Percentiles rank a stretch among this genome's conserved stretches.
phyloP scores from a whole-genome alignment of 208 protist species.

The Leishmania mexicana region DNA sequence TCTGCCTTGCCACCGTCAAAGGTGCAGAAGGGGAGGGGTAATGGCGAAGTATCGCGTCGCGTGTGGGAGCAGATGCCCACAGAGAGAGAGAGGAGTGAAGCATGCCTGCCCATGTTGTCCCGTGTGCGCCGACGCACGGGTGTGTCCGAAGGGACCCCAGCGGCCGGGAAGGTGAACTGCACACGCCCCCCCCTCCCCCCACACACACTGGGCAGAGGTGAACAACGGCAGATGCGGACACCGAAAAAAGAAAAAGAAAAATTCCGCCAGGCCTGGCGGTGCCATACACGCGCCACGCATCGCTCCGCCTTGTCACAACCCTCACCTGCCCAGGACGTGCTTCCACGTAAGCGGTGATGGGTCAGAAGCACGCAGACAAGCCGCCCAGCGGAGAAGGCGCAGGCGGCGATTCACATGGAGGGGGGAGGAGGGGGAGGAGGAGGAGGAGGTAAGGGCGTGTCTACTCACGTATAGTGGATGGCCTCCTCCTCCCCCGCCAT shows the following conservation, averaged over 20 bases:
- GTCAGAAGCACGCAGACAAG: neutral
- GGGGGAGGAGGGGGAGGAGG: neutral
- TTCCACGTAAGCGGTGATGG: neutral
- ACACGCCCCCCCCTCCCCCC: neutral
- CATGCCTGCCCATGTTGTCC: too few species aligned
- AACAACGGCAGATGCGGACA: neutral
- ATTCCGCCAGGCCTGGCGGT: neutral
- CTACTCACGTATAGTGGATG: neutral
- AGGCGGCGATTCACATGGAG: slow-evolving; percentile 3
- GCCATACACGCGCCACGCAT: neutral
- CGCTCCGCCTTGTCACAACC: neutral
- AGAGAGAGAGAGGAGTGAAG: too few species aligned
- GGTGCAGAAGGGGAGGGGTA: too few species aligned
- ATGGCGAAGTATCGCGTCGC: too few species aligned
- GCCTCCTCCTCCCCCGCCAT: neutral
- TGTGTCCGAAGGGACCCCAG: neutral
- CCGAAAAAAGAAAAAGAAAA: neutral
- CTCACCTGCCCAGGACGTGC: neutral
- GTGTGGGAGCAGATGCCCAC: too few species aligned
- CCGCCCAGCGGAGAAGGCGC: neutral
- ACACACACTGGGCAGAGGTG: neutral
- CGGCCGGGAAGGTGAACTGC: neutral
- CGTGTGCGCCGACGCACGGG: too few species aligned
- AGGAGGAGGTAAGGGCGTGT: neutral
- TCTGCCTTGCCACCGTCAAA: too few species aligned